A percentile compares a stretch with the other conserved stretches of the same genome.
Conservation (phyloP, 768 basidiomycete species). For the Floccularia luteovirens region DNA sequence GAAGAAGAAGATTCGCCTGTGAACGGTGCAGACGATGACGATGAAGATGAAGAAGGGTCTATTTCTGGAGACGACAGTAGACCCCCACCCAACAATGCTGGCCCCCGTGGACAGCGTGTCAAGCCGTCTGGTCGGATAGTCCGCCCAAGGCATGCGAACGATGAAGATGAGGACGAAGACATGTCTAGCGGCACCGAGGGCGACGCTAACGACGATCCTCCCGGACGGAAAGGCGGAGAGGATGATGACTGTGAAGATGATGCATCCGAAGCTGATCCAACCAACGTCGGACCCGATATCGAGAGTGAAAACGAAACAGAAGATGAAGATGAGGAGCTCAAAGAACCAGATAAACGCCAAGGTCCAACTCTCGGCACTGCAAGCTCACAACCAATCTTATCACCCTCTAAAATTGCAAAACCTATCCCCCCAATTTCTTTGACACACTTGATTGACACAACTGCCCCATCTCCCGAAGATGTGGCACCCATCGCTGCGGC, state of each 20-base stretch:
- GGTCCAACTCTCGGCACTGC: neutral
- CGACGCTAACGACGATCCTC: conserved; percentile 4
- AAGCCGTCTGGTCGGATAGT: neutral
- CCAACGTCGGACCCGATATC: conserved; percentile 4
- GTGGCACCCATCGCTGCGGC: conserved; percentile 23
- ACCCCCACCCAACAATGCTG: neutral
- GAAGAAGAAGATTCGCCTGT: neutral
- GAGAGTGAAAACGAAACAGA: conserved; percentile 18
- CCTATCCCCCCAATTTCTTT: conserved; percentile 4
- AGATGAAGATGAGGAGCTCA: conserved; percentile 14
- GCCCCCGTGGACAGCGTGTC: neutral
- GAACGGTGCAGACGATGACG: conserved; percentile 6
- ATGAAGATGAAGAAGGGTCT: conserved; percentile 11
- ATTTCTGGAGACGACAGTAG: conserved; percentile 2
- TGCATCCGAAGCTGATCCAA: conserved; percentile 8
- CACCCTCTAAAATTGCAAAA: conserved; percentile 1
- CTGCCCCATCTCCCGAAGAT: conserved; percentile 11
- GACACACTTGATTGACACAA: conserved; percentile 3
- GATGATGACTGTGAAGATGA: conserved; percentile 10
- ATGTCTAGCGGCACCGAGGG: conserved; percentile 7
- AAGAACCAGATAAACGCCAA: conserved; percentile 8
- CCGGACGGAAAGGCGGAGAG: neutral
- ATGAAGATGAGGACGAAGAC: conserved; percentile 12
- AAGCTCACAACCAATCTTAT: neutral
- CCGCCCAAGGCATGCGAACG: conserved; percentile 7